Percentiles rank a stretch among this genome's conserved stretches.
phyloP scores from a whole-genome alignment of 495 filamentous ascomycete species.

The Hyaloscypha hepaticicola region DNA sequence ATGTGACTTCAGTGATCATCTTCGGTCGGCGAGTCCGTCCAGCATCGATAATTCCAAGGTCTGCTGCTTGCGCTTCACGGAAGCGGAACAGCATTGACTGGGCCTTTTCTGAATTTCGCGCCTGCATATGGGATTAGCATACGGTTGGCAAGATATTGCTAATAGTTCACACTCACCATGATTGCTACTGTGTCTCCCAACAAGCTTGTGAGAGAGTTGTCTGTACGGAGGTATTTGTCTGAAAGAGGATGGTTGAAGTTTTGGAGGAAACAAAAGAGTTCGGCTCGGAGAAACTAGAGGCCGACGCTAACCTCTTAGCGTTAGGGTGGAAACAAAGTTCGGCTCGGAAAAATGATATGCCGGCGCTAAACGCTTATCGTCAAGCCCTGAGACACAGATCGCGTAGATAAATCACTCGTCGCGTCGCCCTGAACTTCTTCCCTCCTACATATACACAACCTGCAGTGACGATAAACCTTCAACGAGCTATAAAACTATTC shows the following conservation, averaged over 20 bases:
- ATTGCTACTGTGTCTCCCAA: conserved; percentile 12
- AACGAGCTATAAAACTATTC: conserved; percentile 27
- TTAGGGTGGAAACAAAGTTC: too few relatives aligned
- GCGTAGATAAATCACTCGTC: conserved; percentile 10
- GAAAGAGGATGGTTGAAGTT: conserved; percentile 32
- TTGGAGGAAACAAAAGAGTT: neutral
- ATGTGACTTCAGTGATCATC: conserved; percentile 74
- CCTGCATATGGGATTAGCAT: conserved; percentile 35
- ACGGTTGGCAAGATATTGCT: neutral
- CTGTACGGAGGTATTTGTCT: neutral
- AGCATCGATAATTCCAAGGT: conserved; percentile 92
- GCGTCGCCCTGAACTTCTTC: conserved; percentile 20
- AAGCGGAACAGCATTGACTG: conserved; percentile 99
- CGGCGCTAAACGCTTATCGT: neutral
- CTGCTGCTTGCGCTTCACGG: conserved; percentile 94
- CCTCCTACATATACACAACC: conserved; percentile 15
- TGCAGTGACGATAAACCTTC: conserved; percentile 33
- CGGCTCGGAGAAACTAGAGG: neutral
- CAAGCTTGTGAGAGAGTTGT: neutral
- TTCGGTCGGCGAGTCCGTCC: conserved; percentile 89
- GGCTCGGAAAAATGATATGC: too few relatives aligned
- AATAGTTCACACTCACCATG: conserved; percentile 23
- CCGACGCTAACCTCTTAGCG: neutral
- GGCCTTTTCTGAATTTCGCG: conserved; percentile 90
- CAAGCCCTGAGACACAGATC: neutral